A percentile compares a stretch with the other conserved stretches of the same genome.
These are phyloP conservation scores for Fusarium albidum DNA, from an alignment of 2,329 filamentous ascomycete genomes.

Conservation along the genomic window DNA sequence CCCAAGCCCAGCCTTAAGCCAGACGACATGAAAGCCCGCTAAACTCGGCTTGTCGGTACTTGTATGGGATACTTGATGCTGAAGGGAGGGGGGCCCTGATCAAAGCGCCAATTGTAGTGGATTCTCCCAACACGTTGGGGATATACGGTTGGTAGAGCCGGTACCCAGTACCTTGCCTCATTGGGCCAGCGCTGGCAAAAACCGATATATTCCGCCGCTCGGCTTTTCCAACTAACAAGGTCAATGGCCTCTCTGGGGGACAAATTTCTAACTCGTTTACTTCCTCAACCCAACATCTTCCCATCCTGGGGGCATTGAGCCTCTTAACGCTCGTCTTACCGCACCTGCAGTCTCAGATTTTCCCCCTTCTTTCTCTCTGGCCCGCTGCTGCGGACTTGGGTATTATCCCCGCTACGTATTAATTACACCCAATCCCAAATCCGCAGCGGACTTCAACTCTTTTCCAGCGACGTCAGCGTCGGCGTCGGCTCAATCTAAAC, in stretches of 20 bases:
- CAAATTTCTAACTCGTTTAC: constrained; percentile 5
- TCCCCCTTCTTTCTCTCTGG: background rate
- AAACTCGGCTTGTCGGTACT: constrained; percentile 7
- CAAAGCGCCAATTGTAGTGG: constrained; percentile 38
- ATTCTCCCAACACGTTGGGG: constrained; percentile 40
- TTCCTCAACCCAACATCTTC: constrained; percentile 3
- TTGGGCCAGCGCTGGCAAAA: constrained; percentile 13
- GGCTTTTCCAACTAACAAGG: constrained; percentile 1
- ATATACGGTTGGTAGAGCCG: constrained; percentile 18
- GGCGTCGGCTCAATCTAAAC: constrained; percentile 34
- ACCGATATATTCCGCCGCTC: constrained; percentile 39
- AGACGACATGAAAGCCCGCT: background rate
- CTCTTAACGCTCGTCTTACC: background rate
- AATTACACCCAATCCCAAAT: constrained; percentile 7
- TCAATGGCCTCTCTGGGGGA: background rate
- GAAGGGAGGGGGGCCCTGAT: constrained; percentile 10
- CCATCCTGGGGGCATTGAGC: background rate
- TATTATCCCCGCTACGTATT: constrained; percentile 5
- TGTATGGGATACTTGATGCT: constrained; percentile 14
- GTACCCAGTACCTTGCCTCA: constrained; percentile 18
- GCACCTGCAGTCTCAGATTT: background rate
- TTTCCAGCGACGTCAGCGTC: constrained; percentile 17
- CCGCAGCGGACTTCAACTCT: constrained; percentile 30
- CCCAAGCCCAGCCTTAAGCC: background rate
- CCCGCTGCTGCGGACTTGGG: constrained; percentile 18